Evolutionary conservation across 139 green algal species (phyloP).

Genomic region (Gonium pectorale): DNA sequence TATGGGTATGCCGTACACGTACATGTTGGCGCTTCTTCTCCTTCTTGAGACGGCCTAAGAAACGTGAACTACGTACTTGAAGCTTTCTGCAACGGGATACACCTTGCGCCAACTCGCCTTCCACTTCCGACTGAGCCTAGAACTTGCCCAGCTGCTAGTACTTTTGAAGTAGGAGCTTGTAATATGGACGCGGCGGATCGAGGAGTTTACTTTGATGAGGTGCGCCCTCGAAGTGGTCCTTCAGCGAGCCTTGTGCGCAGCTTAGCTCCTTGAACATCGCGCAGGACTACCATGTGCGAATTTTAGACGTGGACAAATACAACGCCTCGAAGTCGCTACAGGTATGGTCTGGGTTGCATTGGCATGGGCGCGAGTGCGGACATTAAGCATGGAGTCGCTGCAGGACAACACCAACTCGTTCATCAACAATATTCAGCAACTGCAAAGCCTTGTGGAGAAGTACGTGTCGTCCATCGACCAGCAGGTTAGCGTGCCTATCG

Average conservation of each 20-base stretch:
- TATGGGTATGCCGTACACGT: too few relatives aligned
- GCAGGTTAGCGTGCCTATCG: too few relatives aligned
- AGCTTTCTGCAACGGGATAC: too few relatives aligned
- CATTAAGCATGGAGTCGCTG: too few relatives aligned
- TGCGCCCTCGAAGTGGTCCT: slow-evolving; percentile 15
- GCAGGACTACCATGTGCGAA: slow-evolving; percentile 66
- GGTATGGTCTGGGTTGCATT: too few relatives aligned
- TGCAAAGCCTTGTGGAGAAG: slow-evolving; percentile 65
- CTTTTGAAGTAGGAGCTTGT: slow-evolving; percentile 4
- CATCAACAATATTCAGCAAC: slow-evolving; percentile 64
- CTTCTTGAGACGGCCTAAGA: too few relatives aligned
- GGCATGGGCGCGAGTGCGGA: too few relatives aligned
- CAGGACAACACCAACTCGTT: slow-evolving; percentile 72
- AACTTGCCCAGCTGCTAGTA: neutral
- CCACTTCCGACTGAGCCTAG: neutral
- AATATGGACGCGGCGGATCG: slow-evolving; percentile 54
- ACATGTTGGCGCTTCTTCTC: too few relatives aligned
- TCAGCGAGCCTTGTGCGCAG: too few relatives aligned
- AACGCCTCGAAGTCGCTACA: slow-evolving; percentile 59
- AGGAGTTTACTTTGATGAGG: slow-evolving; percentile 71
- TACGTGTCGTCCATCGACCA: slow-evolving; percentile 66
- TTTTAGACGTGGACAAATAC: slow-evolving; percentile 71
- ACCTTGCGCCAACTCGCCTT: too few relatives aligned
- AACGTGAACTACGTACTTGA: too few relatives aligned
- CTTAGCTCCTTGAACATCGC: too few relatives aligned